phyloP scores from a whole-genome alignment of 1,284 basidiomycete species.

The Xerocomus nothofagi region DNA sequence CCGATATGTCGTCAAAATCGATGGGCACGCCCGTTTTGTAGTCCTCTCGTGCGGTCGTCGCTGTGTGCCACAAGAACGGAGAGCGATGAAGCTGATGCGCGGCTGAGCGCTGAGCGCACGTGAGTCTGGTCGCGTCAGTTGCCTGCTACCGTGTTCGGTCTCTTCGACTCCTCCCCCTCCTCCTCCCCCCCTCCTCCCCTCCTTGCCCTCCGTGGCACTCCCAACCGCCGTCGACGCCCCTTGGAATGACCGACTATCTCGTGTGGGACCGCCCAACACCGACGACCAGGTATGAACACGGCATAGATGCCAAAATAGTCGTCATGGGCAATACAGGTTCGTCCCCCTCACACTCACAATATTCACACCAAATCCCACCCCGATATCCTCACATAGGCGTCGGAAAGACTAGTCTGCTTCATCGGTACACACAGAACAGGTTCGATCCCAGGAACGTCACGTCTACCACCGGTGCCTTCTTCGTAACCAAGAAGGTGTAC shows the following conservation, averaged over 20 bases:
- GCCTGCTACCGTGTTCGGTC: slow-evolving; percentile 23
- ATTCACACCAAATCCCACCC: slow-evolving; percentile 5
- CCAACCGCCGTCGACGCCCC: slow-evolving; percentile 28
- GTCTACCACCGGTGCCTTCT: slow-evolving; percentile 93
- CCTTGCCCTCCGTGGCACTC: slow-evolving; percentile 38
- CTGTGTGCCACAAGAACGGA: slow-evolving; percentile 24
- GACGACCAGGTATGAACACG: slow-evolving; percentile 68
- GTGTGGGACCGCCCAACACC: slow-evolving; percentile 59
- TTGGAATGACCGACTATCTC: slow-evolving; percentile 46
- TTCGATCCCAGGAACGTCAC: slow-evolving; percentile 86
- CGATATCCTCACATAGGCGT: slow-evolving; percentile 57
- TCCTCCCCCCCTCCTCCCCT: slow-evolving; percentile 16
- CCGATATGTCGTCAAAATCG: slow-evolving; percentile 24
- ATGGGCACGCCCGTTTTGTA: slow-evolving; percentile 34
- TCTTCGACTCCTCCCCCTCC: slow-evolving; percentile 14
- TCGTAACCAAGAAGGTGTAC: slow-evolving; percentile 92
- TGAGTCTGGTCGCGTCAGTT: slow-evolving; percentile 37
- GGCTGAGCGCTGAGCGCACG: slow-evolving; percentile 23
- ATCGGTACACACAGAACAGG: slow-evolving; percentile 89
- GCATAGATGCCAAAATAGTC: slow-evolving; percentile 95
- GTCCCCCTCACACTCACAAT: slow-evolving; percentile 24
- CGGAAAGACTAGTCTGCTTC: slow-evolving; percentile 92
- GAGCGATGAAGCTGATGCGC: slow-evolving; percentile 1
- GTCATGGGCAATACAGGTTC: slow-evolving; percentile 93
- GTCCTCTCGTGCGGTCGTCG: slow-evolving; percentile 10